Evolutionary conservation across 2,329 filamentous ascomycete genomes (phyloP), one percentile per base, ranked within the genome.

Genomic region (Ophiostoma himal-ulmi): DNA sequence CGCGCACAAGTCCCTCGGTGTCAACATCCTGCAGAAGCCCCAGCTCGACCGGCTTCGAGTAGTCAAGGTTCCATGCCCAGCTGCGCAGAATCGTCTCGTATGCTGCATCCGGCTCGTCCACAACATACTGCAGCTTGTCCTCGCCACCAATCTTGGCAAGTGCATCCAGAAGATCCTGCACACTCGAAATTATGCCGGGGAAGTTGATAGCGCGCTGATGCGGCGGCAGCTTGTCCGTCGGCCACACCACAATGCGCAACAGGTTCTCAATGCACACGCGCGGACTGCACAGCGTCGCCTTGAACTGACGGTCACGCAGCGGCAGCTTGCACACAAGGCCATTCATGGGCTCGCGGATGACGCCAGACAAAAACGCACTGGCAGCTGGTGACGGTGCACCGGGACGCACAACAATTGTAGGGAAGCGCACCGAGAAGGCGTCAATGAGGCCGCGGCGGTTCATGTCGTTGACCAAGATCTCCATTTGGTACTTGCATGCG

Each of bases 381-480:
- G 88, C 88, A 0, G 88, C 88, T 0, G 83, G 83, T 5, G 86
- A 86, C 0, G 88, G 87, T 22, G 80, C 81, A 1, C 88, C 88
- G 0, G 87, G 86, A 0, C 88, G 82, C 30, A 90, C 86, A 1
- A 84, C 84, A 22, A 90, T 83, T 0, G 86, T 89, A 0, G 88
- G 87, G 68, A 90, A 85, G 0, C 88, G 84, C 67, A 87, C 81
- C 2, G 81, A 81, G 68, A 87, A 84, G 8, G 83, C 87, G 71
- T 86, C 85, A 71, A 89, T 82, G 70, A 84, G 83, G 0, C 85
- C 84, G 68, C 84, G 81, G 34, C 88, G 82, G 69, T 86, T 86
- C 77, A 88, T 85, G 73, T 89, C 87, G 77, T 89, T 89, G 75
- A 90, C 76, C 10, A 89, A 80, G 1, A 84, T 81, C 78, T 90